Percentiles rank a stretch among this genome's conserved stretches.
These are phyloP conservation scores for Pseudohalonectria lignicola DNA, from an alignment of 2,329 filamentous ascomycete genomes.

Conservation along the genomic window DNA sequence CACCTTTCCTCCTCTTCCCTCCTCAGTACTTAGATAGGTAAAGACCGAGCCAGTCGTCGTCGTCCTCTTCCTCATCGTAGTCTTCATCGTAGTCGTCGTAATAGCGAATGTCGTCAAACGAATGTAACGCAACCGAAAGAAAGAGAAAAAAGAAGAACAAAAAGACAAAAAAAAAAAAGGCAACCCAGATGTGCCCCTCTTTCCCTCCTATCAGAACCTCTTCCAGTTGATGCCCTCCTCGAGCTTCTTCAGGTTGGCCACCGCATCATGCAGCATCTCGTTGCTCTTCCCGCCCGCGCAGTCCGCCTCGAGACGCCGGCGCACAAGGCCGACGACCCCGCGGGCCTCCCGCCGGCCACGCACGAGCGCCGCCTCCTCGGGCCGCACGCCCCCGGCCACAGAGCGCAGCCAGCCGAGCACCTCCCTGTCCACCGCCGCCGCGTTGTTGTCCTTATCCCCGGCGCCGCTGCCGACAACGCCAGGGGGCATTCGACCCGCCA, in stretches of 20 bases:
- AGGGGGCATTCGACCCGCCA: no score
- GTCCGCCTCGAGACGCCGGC: constrained; percentile 34
- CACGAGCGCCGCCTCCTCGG: constrained; percentile 21
- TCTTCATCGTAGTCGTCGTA: background rate
- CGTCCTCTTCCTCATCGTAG: no score
- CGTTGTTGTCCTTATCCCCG: constrained; percentile 7
- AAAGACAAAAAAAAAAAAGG: background rate
- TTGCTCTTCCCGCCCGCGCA: constrained; percentile 35
- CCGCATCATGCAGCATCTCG: constrained; percentile 38
- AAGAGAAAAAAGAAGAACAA: no score
- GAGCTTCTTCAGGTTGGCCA: constrained; percentile 38
- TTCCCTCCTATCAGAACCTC: constrained; percentile 33
- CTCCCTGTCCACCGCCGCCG: constrained; percentile 11
- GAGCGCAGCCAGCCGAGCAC: constrained; percentile 25
- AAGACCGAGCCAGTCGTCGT: no score
- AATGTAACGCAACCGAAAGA: no score
- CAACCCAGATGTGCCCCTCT: no score
- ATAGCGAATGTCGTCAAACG: no score
- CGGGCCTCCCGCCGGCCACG: constrained; percentile 28
- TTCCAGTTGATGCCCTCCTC: constrained; percentile 30
- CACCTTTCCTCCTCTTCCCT: no score
- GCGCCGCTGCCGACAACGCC: no score
- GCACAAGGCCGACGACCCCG: constrained; percentile 35
- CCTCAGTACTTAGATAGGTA: no score
- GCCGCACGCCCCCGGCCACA: constrained; percentile 27